Evolutionary conservation across 148 eudicot genomes (phyloP), one percentile per base, ranked within the genome.

Genomic region (Fagopyrum esculentum): DNA sequence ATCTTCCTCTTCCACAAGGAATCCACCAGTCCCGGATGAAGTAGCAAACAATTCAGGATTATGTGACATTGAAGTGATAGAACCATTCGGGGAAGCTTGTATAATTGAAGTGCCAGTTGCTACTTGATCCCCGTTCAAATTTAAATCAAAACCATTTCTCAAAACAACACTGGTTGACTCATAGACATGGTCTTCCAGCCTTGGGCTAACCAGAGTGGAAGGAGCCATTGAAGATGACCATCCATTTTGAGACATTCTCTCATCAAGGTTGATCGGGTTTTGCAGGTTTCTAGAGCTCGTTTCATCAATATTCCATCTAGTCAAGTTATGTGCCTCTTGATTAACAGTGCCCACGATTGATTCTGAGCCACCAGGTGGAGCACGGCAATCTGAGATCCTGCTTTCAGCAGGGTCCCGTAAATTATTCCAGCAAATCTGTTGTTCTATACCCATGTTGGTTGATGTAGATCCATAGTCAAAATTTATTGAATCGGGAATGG

Each of bases 401-500:
- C 78, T 80, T 66, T 86, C 86, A n/a, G 87, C 74, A 77, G 90
- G 77, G 73, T 85, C 85, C 56, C 76, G 85, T 49, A 83, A 77
- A 79, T 72, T 84, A 79, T 82, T 90, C 99, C 98, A 96, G 78
- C 81, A 75, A 48, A 83, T 80, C 68, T 88, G 89, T 73, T 82
- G 90, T 72, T 90, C 95, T 66, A 89, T 51, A 77, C 82, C 86
- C 64, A 82, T 78, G 75, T 89, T 90, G 74, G 78, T 82, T 64
- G 97, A 69, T 15, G 87, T 66, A 48, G 96, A 83, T 70, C 89
- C 92, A 77, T 81, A 88, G 74, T 92, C 92, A 73, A 89, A 85
- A 74, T 86, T 79, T 78, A 95, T 73, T 63, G 86, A 77, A 81
- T 90, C 97, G 47, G 96, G 89, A 78, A 92, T 83, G 72, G 98